Evolutionary conservation across 1,284 basidiomycete genomes (phyloP).

Genomic region (Wallemia mellicola): DNA sequence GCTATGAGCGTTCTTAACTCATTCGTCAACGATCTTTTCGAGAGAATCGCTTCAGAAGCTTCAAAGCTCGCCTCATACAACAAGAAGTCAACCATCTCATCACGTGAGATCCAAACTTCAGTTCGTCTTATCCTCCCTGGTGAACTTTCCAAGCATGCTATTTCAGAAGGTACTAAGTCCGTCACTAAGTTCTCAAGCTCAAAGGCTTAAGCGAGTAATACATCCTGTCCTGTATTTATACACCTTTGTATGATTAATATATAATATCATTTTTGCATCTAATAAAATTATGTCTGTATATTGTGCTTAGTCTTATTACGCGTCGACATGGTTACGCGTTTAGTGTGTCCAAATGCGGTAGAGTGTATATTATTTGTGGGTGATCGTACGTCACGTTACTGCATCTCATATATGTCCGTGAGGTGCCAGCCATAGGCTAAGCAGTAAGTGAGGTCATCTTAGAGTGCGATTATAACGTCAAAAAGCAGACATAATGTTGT

Average conservation of each 20-base stretch:
- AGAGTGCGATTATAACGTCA: too few relatives aligned
- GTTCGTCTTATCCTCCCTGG: conserved; percentile 69
- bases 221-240: background rate
- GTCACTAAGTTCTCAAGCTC: conserved; percentile 18
- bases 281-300: background rate
- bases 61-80: conserved; percentile 74
- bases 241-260: background rate
- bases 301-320: background rate
- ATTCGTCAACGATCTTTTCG: conserved; percentile 50
- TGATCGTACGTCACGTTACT: too few relatives aligned
- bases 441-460: too few relatives aligned
- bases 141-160: conserved; percentile 50
- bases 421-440: too few relatives aligned
- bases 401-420: too few relatives aligned
- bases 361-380: too few relatives aligned
- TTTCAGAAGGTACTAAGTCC: conserved; percentile 46
- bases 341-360: background rate
- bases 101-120: conserved; percentile 71
- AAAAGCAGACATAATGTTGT: too few relatives aligned
- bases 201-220: background rate
- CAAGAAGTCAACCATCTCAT: conserved; percentile 79
- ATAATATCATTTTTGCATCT: background rate
- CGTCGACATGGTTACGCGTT: background rate
- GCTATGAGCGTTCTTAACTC: conserved; percentile 16
- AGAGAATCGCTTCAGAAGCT: conserved; percentile 68